Base-by-base conservation (phyloP, 2,329 filamentous ascomycete genomes). In the Geoglossum cookeanum region DNA sequence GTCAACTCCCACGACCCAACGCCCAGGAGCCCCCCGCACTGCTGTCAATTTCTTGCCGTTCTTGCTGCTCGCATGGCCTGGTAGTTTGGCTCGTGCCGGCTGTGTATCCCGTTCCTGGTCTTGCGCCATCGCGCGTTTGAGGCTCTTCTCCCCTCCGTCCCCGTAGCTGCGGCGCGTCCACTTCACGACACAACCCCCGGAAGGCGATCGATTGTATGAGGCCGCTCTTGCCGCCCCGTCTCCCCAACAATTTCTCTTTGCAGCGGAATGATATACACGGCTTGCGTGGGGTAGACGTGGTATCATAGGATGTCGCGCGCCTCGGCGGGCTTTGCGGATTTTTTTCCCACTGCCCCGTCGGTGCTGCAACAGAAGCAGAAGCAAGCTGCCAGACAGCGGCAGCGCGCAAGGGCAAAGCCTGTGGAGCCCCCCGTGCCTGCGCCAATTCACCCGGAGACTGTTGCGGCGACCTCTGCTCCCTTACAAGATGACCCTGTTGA, bases 291-390 rank as follows among this genome's bases (percentile, higher is more conserved):
- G 48, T 52, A 52, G 48, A 52, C 48, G 48, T 52, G 72, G 68
- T 71, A 72, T 69, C 62, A 67, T 76, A 82, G 74, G 74, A 87
- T 86, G 84, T 87, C 87, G 81, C 87, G 85, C 75, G 80, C 83
- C 69, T 77, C 78, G 61, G 75, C 76, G 71, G 83, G 84, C 75
- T 90, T 89, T 77, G 85, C 84, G 73, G 82, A 89, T 73, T 92
- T 88, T 78, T 90, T 89, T 71, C 85, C 85, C 64, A 81, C 84
- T 68, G 86, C 85, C 67, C 85, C 86, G 64, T 79, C 80, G 65
- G 81, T 80, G 62, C 69, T 77, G 58, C 71, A 73, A 62, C 68
- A 72, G 63, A 73, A 73, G 70, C 71, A 71, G 67, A 68, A 67
- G 61, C 70, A 70, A 63, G 64, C 67, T 56, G 75, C 77, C 62